Evolutionary conservation across 306 rosid genomes (phyloP), one percentile per base, ranked within the genome.

Genomic region (Glycine latifolia): DNA sequence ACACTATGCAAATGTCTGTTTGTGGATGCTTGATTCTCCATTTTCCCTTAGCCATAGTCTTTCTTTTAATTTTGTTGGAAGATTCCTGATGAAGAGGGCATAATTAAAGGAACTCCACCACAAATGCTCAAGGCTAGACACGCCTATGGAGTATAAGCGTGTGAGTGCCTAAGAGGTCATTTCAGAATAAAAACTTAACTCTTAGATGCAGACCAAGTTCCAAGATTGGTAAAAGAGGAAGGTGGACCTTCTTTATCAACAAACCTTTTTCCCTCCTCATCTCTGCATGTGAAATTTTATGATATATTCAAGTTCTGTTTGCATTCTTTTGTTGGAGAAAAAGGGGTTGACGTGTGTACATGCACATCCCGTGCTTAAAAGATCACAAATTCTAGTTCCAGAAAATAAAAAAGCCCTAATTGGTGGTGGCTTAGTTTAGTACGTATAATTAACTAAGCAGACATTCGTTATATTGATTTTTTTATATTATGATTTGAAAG

Each of bases 61-160:
- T 49, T 73, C 17, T 67, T 87, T 73, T 53, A 52, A 35, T 44
- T 84, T 73, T 81, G 44, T 53, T 79, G 35, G 16, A 77, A 78
- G 84, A 81, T 73, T 78, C 86, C 75, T 62, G 46, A 53, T 53
- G 84, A 72, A 70, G 33, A 63, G 66, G 53, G 86, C 86, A 87
- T 84, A 85, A 85, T 85, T 85, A 78, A 87, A 84, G 83, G 61
- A 68, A 33, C 82, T 77, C 84, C 84, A 83, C 85, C 83, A 86
- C 20, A 37, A 86, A 72, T 66, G 78, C 70, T 80, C 70, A 73
- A 83, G 80, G 80, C 81, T 56, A 54, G 13, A 78, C 70, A 52
- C 53, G 54, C 76, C 69, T 73, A 72, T 56, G 50, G 2, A 61
- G 67, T 79, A 75, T 52, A 52, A 63, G 77, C 68, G 10, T 62